Base-by-base conservation (phyloP, 208 protist genomes). In the Kentomonas sorsogonicus region DNA sequence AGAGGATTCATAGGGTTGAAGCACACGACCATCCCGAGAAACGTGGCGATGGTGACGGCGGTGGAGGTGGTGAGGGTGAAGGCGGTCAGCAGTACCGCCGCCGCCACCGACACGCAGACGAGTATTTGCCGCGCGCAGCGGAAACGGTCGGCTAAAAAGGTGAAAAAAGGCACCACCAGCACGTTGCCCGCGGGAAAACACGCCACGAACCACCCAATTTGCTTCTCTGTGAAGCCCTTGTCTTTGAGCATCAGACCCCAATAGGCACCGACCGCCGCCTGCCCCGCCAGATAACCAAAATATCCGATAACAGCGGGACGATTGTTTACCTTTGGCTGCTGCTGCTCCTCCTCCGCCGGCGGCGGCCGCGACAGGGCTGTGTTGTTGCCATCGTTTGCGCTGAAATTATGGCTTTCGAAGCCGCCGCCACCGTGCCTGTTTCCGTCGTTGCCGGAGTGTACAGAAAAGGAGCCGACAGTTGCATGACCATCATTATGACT, bases 91-190 rank as follows among this genome's bases (percentile, higher is more conserved):
- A 30, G 16, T 0, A 69, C 13, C 10, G 61, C 53, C 0, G 72
- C 25, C 3, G 52, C 5, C 1, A 63, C 48, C 15, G 60, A 47
- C 51, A 55, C 43, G 20, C 60, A 26, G 1, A 63, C 9, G 34
- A 80, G 31, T 52, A 88, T 79, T 26, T 36, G 1, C 36, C 46
- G 53, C 13, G 69, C 30, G 43, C 74, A 79, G 20, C 54, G 55
- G 64, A 60, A 79, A 39, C 65, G 70, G 56, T 84, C 74, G 5
- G 73, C 77, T 1, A 81, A 46, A 52, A 70, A 85, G 26, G 58
- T 72, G 18, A 88, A 38, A 15, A 54, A 23, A 6, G 79, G 79
- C 1, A 83, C 62, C 20, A 82, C 45, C 5, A 72, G 46, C 39
- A 84, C 56, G 39, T 38, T 68, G 26, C 62, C 39, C 2, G 84